A percentile compares a stretch with the other conserved stretches of the same genome.
These are phyloP conservation scores for Claviceps africana DNA, from an alignment of 2,329 filamentous ascomycete genomes.

Conservation along the genomic window DNA sequence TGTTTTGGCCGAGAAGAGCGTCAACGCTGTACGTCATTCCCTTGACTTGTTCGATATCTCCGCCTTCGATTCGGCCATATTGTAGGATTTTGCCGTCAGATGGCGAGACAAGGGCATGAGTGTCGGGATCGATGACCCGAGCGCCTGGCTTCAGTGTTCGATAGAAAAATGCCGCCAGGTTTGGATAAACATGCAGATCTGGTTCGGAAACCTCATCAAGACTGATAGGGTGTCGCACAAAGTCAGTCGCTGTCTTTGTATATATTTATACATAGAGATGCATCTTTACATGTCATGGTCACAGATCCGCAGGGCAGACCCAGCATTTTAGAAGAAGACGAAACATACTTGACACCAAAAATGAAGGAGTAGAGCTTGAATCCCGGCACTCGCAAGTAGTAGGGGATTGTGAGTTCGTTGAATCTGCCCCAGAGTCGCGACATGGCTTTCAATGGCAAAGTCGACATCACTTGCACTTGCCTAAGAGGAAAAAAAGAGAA, in stretches of 20 bases:
- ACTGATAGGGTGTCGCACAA: conserved; percentile 24
- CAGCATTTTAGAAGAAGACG: conserved; percentile 8
- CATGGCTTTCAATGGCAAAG: conserved; percentile 76
- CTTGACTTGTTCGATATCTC: conserved; percentile 96
- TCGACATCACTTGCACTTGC: conserved; percentile 91
- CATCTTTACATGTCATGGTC: not conserved
- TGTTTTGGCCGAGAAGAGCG: conserved; percentile 64
- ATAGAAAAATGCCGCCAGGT: conserved; percentile 95
- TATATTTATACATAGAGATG: not conserved
- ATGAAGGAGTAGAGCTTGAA: conserved; percentile 85
- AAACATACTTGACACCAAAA: conserved; percentile 64
- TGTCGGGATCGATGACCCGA: conserved; percentile 70
- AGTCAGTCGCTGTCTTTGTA: conserved; percentile 11
- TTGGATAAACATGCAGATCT: conserved; percentile 80
- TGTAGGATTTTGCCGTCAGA: conserved; percentile 85
- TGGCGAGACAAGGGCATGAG: conserved; percentile 70
- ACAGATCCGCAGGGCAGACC: conserved; percentile 4
- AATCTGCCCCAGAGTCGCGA: conserved; percentile 83
- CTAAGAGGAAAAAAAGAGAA: conserved; percentile 17
- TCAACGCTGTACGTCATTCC: conserved; percentile 96
- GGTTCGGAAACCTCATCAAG: conserved; percentile 76
- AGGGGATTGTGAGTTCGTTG: conserved; percentile 79
- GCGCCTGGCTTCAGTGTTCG: conserved; percentile 80
- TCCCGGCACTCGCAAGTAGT: conserved; percentile 74
- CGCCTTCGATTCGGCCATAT: conserved; percentile 80